Evolutionary conservation across 179 eudicot genomes (phyloP).

Genomic region (Heliamphora pulchella): DNA sequence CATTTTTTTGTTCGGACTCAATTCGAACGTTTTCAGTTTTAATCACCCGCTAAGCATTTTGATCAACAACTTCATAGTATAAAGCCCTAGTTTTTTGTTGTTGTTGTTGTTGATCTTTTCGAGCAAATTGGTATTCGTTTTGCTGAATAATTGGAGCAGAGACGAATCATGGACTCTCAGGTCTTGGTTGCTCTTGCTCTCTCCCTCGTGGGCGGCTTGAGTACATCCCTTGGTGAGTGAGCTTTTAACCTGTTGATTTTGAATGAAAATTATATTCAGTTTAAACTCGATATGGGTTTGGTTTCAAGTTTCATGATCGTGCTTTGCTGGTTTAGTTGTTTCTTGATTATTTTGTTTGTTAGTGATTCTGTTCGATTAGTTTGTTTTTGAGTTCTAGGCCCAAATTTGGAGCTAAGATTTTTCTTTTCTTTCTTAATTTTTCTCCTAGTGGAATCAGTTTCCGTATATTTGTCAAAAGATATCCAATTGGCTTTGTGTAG

Average conservation of each 20-base stretch:
- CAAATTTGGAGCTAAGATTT: neutral
- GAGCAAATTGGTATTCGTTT: neutral
- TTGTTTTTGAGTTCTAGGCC: neutral
- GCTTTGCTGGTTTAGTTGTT: neutral
- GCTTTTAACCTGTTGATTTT: neutral
- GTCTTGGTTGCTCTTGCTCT: slow-evolving; percentile 89
- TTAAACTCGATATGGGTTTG: neutral
- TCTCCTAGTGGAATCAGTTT: too few relatives aligned
- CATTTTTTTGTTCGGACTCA: neutral
- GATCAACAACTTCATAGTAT: neutral
- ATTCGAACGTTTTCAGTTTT: neutral
- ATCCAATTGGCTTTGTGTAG: too few relatives aligned
- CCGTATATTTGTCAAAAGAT: too few relatives aligned
- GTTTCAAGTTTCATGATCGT: neutral
- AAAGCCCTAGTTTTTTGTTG: neutral
- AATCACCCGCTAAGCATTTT: neutral
- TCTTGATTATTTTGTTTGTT: neutral
- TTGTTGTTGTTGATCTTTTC: neutral
- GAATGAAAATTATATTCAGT: neutral
- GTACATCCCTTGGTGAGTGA: slow-evolving; percentile 79
- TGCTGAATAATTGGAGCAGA: neutral
- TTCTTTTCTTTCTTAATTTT: too few relatives aligned
- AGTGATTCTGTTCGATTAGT: slow-evolving; percentile 6
- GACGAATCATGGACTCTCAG: slow-evolving; percentile 66
- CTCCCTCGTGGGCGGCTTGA: slow-evolving; percentile 89